Conservation (phyloP, 192 early-diverging fungal species). For the Mortierella antarctica region DNA sequence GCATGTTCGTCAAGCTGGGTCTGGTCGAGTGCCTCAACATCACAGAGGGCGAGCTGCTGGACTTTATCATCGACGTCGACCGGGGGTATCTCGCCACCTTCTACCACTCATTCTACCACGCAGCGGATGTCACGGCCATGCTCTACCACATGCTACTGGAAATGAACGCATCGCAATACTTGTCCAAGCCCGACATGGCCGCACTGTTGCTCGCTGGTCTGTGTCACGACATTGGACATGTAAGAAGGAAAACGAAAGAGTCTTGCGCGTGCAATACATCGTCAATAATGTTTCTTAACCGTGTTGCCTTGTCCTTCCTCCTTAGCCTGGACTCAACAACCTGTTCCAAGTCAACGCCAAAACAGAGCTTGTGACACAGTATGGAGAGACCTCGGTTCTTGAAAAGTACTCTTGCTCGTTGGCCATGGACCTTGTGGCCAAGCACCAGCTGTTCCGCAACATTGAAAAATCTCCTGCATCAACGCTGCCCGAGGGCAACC, state of each 20-base stretch:
- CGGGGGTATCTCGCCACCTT: conserved; percentile 85
- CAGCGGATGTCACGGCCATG: conserved; percentile 88
- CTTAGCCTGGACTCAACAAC: conserved; percentile 91
- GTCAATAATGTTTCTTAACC: neutral
- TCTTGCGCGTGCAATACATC: neutral
- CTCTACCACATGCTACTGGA: conserved; percentile 82
- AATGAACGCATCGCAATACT: conserved; percentile 72
- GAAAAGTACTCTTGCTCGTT: conserved; percentile 88
- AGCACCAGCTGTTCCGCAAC: conserved; percentile 77
- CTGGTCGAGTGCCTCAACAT: conserved; percentile 71
- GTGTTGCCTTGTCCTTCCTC: neutral
- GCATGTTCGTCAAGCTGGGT: conserved; percentile 76
- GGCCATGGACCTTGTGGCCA: conserved; percentile 76
- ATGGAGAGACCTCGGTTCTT: conserved; percentile 85
- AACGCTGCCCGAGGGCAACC: conserved; percentile 59
- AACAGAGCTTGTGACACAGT: conserved; percentile 77
- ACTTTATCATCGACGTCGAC: conserved; percentile 88
- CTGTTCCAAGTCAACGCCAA: conserved; percentile 89
- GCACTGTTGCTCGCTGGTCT: conserved; percentile 85
- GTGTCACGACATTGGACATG: conserved; percentile 91
- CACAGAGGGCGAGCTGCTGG: conserved; percentile 74
- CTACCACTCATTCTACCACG: conserved; percentile 94
- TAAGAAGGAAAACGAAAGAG: conserved; percentile 50
- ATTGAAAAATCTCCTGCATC: conserved; percentile 51
- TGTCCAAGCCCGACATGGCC: conserved; percentile 78